Evolutionary conservation across 208 protist genomes (phyloP).

Genomic region (Leptomonas pyrrhocoris): DNA sequence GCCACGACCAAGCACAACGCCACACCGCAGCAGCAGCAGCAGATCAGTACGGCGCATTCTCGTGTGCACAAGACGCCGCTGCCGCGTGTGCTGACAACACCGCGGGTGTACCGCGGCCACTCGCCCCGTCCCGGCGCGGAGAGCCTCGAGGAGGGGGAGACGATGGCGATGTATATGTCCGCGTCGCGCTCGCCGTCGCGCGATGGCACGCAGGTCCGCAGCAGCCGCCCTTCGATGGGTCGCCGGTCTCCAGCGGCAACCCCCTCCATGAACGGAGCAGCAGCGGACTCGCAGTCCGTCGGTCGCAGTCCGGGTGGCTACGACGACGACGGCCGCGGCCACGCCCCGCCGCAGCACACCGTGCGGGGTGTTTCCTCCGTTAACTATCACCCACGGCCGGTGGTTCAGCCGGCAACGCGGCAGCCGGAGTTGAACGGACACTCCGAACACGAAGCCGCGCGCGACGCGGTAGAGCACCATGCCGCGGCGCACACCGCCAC

Average conservation of each 20-base stretch:
- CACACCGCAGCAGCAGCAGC: slow-evolving; percentile 15
- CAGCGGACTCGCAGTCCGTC: neutral
- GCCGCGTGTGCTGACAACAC: slow-evolving; percentile 33
- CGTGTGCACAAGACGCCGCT: slow-evolving; percentile 10
- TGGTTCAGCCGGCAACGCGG: neutral
- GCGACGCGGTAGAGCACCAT: slow-evolving; percentile 18
- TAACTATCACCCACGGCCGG: slow-evolving; percentile 10
- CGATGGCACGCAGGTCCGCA: neutral
- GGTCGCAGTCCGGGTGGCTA: neutral
- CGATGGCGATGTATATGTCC: slow-evolving; percentile 13
- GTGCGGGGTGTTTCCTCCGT: slow-evolving; percentile 26
- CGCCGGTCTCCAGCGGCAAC: neutral
- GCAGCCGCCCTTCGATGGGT: neutral
- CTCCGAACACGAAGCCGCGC: slow-evolving; percentile 3
- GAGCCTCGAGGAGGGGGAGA: slow-evolving; percentile 7
- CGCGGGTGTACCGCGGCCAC: slow-evolving; percentile 39
- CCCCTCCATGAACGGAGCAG: neutral
- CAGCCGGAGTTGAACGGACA: slow-evolving; percentile 14
- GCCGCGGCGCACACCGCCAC: slow-evolving; percentile 46
- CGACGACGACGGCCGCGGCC: neutral
- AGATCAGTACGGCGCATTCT: slow-evolving; percentile 5
- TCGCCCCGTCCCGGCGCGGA: slow-evolving; percentile 40
- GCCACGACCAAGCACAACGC: neutral
- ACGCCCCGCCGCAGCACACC: slow-evolving; percentile 34
- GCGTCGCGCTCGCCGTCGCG: slow-evolving; percentile 12